A percentile compares a stretch with the other conserved stretches of the same genome.
Evolutionary conservation across 306 rosid species (phyloP).

Genomic region (Canavalia ensiformis): DNA sequence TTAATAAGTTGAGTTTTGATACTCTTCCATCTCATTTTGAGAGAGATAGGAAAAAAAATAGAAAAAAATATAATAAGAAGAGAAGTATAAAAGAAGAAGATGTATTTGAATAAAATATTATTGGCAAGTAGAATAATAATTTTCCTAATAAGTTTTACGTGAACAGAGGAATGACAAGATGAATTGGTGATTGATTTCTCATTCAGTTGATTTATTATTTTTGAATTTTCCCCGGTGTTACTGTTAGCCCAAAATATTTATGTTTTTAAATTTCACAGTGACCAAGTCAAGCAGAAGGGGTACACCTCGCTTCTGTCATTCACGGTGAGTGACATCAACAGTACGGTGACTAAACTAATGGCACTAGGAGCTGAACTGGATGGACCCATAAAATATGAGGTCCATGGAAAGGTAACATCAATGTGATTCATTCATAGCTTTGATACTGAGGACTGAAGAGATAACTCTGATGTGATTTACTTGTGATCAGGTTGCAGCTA

Average conservation of each 20-base stretch:
- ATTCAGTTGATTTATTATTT: not conserved
- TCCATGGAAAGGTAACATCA: constrained; percentile 74
- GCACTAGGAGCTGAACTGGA: constrained; percentile 85
- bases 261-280: constrained; percentile 52
- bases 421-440: constrained; percentile 16
- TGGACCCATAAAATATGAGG: constrained; percentile 76
- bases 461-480: constrained; percentile 37
- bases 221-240: not conserved
- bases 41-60: no score
- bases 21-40: no score
- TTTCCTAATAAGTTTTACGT: no score
- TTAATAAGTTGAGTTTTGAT: no score
- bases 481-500: constrained; percentile 74
- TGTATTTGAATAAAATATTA: no score
- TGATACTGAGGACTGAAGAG: not conserved
- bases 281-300: constrained; percentile 65
- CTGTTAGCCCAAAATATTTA: not conserved
- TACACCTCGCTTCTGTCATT: constrained; percentile 78
- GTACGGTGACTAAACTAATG: constrained; percentile 67
- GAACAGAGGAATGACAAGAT: no score
- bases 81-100: no score
- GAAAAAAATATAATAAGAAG: no score
- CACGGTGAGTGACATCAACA: constrained; percentile 77
- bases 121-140: no score
- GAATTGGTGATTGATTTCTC: not conserved